Base-by-base conservation (phyloP, 1,139 yeast species). In the Hyphopichia fennica region DNA sequence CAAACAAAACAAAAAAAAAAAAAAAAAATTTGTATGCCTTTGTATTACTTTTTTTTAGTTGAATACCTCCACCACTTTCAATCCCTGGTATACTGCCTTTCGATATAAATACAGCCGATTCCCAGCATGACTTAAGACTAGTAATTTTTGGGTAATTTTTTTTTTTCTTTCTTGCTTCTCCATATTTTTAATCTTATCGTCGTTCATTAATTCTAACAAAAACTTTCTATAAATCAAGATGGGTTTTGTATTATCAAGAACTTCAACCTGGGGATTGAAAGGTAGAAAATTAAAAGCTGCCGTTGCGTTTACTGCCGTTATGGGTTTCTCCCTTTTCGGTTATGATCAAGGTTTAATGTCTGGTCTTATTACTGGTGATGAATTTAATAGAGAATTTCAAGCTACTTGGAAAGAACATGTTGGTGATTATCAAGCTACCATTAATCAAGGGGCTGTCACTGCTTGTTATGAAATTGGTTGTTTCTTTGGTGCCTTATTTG, bases 341-440 rank as follows among this genome's bases (percentile, higher is more conserved):
- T 84, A 83, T 54, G 90, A 85, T 61, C 91, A 85, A 62, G 91
- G 93, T 58, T 75, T 85, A 44, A 81, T 83, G 87, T 78, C 86
- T 18, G 86, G 87, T 59, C 65, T 82, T 45, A 81, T 84, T 50
- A 79, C 87, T 27, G 85, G 85, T 44, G 65, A 62, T 0, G 75
- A 79, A 51, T 84, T 84, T 54, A 72, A 74, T 52, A 46, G 62
- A 4, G 82, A 76, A 46, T 83, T 83, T 57, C 85, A 86, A 8
- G 74, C 78, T 5, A 76, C 82, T 20, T 53, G 51, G 38, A 51
- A 47, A 28, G 50, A 45, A 30, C 46, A 58, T 35, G 60, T 57
- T 18, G 46, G 52, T 39, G 53, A 52, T 42, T 65, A 67, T 42
- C 58, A 57, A 31, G 61, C 76, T 20, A 67, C 75, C 10, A 75